Evolutionary conservation across 768 basidiomycete species (phyloP).

Genomic region (Boletus insuetus): DNA sequence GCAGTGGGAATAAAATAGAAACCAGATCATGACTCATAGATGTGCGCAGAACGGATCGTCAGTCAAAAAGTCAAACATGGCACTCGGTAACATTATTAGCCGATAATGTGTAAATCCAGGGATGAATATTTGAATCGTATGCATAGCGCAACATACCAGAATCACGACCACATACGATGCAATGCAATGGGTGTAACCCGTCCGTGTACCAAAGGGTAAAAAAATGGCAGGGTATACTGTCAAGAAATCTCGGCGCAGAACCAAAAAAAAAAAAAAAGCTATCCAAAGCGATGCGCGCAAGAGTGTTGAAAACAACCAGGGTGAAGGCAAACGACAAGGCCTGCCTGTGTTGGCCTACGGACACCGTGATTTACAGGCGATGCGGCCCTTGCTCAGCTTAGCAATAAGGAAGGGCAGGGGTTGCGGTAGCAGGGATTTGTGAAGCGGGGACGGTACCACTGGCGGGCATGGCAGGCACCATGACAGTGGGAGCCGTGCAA

Average conservation of each 20-base stretch:
- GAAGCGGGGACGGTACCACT: conserved; percentile 31
- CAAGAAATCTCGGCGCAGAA: conserved; percentile 5
- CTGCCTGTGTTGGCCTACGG: conserved; percentile 23
- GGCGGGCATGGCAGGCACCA: conserved; percentile 42
- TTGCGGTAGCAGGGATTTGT: conserved; percentile 33
- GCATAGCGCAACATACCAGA: conserved; percentile 25
- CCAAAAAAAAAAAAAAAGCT: neutral
- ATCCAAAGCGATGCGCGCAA: conserved; percentile 1
- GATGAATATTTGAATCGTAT: conserved; percentile 6
- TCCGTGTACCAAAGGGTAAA: neutral
- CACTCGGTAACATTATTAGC: no score
- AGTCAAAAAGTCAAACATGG: neutral
- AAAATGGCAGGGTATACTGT: conserved; percentile 24
- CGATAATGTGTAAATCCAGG: no score
- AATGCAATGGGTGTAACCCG: conserved; percentile 8
- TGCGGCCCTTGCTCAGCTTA: conserved; percentile 24
- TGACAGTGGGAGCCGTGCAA: conserved; percentile 43
- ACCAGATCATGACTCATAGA: no score
- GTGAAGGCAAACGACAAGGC: conserved; percentile 23
- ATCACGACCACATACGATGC: conserved; percentile 24
- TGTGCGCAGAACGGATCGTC: neutral
- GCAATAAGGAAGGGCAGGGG: conserved; percentile 44
- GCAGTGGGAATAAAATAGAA: no score
- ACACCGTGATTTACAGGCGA: conserved; percentile 5
- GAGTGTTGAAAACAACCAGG: neutral